phyloP scores from a whole-genome alignment of 495 filamentous ascomycete genomes.

The Lasiosphaeria ovina region DNA sequence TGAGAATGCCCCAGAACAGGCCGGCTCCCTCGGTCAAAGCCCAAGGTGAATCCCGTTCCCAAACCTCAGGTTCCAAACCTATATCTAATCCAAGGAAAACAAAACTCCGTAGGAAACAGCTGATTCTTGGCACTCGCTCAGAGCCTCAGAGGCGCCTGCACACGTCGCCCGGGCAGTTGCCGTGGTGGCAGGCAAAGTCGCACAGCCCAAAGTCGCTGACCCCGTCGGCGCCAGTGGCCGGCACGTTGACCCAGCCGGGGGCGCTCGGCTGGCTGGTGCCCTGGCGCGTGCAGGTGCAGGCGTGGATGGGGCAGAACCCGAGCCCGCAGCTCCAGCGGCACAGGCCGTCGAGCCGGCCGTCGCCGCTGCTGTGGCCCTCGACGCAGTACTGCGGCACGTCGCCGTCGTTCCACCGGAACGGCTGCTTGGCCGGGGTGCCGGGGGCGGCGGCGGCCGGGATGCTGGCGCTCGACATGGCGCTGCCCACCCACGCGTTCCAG shows the following conservation, averaged over 20 bases:
- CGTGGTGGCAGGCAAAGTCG: conserved; percentile 8
- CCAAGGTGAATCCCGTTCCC: too few relatives aligned
- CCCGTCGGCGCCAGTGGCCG: not conserved
- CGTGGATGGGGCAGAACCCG: conserved; percentile 14
- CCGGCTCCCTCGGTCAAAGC: too few relatives aligned
- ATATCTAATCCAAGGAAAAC: too few relatives aligned
- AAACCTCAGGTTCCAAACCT: too few relatives aligned
- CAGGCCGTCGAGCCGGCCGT: conserved; percentile 5
- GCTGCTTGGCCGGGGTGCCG: not conserved
- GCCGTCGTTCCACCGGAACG: not conserved
- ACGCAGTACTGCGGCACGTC: not conserved
- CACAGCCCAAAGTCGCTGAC: conserved; percentile 10
- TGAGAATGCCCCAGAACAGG: too few relatives aligned
- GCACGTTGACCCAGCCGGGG: not conserved
- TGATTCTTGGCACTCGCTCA: not conserved
- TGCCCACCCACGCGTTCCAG: conserved; percentile 16
- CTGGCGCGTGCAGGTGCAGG: conserved; percentile 10
- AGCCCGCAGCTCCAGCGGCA: conserved; percentile 17
- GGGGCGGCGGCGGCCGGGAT: not conserved
- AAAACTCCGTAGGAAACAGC: not conserved
- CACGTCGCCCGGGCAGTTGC: conserved; percentile 7
- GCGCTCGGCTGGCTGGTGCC: not conserved
- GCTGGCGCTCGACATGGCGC: not conserved
- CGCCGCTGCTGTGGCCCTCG: not conserved
- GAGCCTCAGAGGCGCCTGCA: not conserved